Base-by-base conservation (phyloP, 1,284 basidiomycete species). In the Waitea zeae region DNA sequence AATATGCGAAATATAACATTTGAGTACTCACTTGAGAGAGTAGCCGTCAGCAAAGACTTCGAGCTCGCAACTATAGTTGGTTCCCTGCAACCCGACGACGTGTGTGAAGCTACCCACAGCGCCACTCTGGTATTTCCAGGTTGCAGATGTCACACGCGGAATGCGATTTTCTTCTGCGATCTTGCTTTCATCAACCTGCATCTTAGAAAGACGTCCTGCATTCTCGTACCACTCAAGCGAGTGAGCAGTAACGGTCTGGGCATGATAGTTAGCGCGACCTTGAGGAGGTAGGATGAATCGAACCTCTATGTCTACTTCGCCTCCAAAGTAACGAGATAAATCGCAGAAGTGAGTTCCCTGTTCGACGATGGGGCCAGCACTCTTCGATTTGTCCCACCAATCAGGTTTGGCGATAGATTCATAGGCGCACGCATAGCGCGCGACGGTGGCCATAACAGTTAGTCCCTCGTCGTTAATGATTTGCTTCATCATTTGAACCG, bases 331-430 rank as follows among this genome's bases (percentile, higher is more conserved):
- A 45, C 93, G 80, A 36, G 88, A 92, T 30, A 92, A 65, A 55
- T 88, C 84, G 46, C 77, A 81, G 56, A 84, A 82, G 54, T 82
- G 93, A 5, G 95, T 98, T 28, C 86, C 93, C 58, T 97, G 93
- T 58, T 97, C 95, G 41, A 98, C 71, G 49, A 98, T 75, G 11
- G 93, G 93, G 24, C 93, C 93, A 34, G 68, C 75, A 48, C 79
- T 81, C 60, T 72, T 84, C 17, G 79, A 71, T 61, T 97, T 97
- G 68, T 93, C 81, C 95, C 95, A 98, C 93, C 95, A 95, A 46
- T 90, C 86, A 3, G 73, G 75, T 60, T 95, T 95, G 33, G 75
- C 75, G 44, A 93, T 90, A 15, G 74, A 63, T 56, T 88, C 75
- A 51, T 95, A 96, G 15, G 93, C 92, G 53, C 82, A 86, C 26